phyloP scores from a whole-genome alignment of 106 monocot species.

The Gastrodia elata region DNA sequence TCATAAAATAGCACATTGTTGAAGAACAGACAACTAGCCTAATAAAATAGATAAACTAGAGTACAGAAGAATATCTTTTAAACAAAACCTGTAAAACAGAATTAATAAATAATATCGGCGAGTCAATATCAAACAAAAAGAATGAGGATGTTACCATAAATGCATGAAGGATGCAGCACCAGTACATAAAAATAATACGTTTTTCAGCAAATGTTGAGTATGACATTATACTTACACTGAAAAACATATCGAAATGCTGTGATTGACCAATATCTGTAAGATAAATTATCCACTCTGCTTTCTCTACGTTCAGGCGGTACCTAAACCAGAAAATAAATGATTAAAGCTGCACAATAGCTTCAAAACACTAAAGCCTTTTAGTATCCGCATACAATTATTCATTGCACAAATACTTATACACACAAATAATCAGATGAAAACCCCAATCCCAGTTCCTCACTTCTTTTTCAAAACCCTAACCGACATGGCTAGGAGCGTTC shows the following conservation, averaged over 20 bases:
- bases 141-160: background rate
- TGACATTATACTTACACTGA: slow-evolving; percentile 52
- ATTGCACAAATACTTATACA: too few relatives aligned
- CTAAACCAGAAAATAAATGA: slow-evolving; percentile 20
- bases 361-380: background rate
- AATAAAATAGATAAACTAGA: background rate
- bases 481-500: too few relatives aligned
- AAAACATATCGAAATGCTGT: slow-evolving; percentile 78
- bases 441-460: too few relatives aligned
- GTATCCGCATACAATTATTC: background rate
- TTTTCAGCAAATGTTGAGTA: background rate
- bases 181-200: background rate
- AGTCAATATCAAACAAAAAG: background rate
- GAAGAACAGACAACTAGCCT: background rate
- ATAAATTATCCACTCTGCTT: slow-evolving; percentile 90
- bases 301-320: slow-evolving; percentile 71
- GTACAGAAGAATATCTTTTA: background rate
- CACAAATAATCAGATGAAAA: too few relatives aligned
- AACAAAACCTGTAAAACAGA: background rate
- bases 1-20: background rate
- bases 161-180: background rate
- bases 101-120: background rate
- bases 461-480: too few relatives aligned
- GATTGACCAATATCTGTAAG: slow-evolving; percentile 87
- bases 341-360: background rate